These are phyloP conservation scores for Yamadazyma triangularis DNA, from an alignment of 1,139 yeast genomes.

Conservation along the genomic window DNA sequence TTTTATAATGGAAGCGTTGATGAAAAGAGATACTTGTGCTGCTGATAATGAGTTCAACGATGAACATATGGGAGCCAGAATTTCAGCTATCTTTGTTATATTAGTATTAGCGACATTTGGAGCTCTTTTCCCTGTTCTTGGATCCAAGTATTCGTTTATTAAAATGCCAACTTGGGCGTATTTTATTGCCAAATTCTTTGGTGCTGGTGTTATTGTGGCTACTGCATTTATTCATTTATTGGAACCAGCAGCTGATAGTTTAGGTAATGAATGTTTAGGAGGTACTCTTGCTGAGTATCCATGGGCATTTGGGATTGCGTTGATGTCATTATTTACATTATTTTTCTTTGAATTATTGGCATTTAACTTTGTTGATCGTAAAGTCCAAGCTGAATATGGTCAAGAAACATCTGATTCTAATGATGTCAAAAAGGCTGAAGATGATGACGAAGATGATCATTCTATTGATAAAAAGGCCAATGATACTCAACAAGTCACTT, in stretches of 20 bases:
- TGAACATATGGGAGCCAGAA: constrained; percentile 54
- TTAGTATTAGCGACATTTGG: constrained; percentile 54
- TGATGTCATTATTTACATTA: constrained; percentile 34
- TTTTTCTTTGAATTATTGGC: constrained; percentile 57
- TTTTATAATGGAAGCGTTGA: too few relatives aligned
- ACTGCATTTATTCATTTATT: constrained; percentile 84
- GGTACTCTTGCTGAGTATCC: constrained; percentile 33
- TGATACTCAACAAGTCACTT: constrained; percentile 12
- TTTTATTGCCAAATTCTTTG: constrained; percentile 75
- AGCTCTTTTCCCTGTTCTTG: constrained; percentile 55
- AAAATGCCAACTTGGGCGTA: constrained; percentile 58
- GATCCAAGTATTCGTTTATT: constrained; percentile 51
- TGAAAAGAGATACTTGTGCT: constrained; percentile 20
- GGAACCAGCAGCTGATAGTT: constrained; percentile 65
- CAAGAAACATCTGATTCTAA: constrained; percentile 42
- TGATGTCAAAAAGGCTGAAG: constrained; percentile 23
- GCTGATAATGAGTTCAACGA: constrained; percentile 37
- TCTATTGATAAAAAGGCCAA: constrained; percentile 10
- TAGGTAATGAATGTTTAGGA: constrained; percentile 31
- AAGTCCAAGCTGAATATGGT: constrained; percentile 14
- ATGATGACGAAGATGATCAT: constrained; percentile 12
- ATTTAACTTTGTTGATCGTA: constrained; percentile 45
- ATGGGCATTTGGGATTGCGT: constrained; percentile 38
- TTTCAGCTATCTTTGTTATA: constrained; percentile 70
- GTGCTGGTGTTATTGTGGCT: constrained; percentile 89